Percentiles rank a stretch among this genome's conserved stretches.
These are phyloP conservation scores for Talaromyces verruculosus DNA, from an alignment of 2,329 filamentous ascomycete species.

Conservation along the genomic window DNA sequence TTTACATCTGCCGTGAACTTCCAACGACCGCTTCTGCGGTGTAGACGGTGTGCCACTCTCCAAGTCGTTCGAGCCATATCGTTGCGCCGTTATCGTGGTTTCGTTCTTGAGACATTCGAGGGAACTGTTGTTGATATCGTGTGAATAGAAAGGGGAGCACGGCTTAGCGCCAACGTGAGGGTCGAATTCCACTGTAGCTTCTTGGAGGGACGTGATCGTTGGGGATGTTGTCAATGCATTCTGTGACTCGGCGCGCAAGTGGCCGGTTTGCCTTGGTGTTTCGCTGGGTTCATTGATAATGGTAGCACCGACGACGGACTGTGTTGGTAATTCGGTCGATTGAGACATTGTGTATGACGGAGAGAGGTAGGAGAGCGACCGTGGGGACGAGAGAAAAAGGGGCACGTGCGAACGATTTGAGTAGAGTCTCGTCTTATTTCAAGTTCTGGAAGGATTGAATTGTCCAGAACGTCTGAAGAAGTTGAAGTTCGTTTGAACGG, in stretches of 20 bases:
- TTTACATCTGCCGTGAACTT: conserved; percentile 26
- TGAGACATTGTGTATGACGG: conserved; percentile 12
- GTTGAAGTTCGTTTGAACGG: background rate
- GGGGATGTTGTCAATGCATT: conserved; percentile 6
- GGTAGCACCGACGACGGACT: conserved; percentile 17
- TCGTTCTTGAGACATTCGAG: conserved; percentile 31
- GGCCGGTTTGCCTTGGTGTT: background rate
- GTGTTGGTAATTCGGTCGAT: conserved; percentile 15
- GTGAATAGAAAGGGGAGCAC: conserved; percentile 20
- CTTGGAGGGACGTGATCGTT: conserved; percentile 14
- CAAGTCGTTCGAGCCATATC: conserved; percentile 31
- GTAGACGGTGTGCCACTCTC: conserved; percentile 31
- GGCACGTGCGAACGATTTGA: background rate
- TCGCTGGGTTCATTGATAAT: conserved; percentile 6
- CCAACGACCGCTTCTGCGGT: conserved; percentile 23
- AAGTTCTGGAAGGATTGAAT: background rate
- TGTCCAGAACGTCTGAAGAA: background rate
- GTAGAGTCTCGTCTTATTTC: background rate
- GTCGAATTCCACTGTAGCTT: conserved; percentile 17
- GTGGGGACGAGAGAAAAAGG: background rate
- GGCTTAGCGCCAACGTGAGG: conserved; percentile 23
- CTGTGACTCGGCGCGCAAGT: background rate
- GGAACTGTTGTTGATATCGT: conserved; percentile 27
- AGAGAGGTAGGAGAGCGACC: background rate
- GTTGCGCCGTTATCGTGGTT: conserved; percentile 18